These are phyloP conservation scores for Gentiana macrophylla DNA, from an alignment of 257 asterid genomes.

Conservation along the genomic window DNA sequence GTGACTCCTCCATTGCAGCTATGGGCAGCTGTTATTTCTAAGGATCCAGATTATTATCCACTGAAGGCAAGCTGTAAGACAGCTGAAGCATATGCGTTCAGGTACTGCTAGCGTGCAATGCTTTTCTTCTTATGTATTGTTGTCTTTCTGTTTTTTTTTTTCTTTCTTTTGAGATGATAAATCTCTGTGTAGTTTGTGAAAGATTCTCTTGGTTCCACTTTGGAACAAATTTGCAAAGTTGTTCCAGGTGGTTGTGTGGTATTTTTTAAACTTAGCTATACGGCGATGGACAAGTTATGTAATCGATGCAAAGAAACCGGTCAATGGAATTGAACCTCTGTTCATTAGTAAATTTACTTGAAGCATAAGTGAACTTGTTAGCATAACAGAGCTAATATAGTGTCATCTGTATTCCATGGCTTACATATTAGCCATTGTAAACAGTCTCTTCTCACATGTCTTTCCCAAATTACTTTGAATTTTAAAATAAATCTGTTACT, in stretches of 20 bases:
- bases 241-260: constrained; percentile 94
- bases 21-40: constrained; percentile 83
- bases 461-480: no score
- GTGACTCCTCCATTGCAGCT: constrained; percentile 38
- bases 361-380: neutral
- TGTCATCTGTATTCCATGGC: no score
- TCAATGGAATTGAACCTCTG: constrained; percentile 71
- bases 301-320: constrained; percentile 90
- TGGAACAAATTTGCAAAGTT: constrained; percentile 79
- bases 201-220: constrained; percentile 77
- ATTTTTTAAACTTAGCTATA: constrained; percentile 96
- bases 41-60: constrained; percentile 81
- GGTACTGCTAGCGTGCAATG: constrained; percentile 32
- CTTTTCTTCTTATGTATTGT: constrained; percentile 3
- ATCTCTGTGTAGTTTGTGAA: constrained; percentile 26
- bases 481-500: no score
- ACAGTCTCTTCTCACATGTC: no score
- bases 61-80: constrained; percentile 89
- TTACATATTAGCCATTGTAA: no score
- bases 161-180: constrained; percentile 6
- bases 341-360: constrained; percentile 57
- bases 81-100: constrained; percentile 80
- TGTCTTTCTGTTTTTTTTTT: neutral
- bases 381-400: no score
- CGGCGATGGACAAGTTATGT: constrained; percentile 74